Conservation (phyloP, 2,329 filamentous ascomycete genomes). For the Colletotrichum magnum region DNA sequence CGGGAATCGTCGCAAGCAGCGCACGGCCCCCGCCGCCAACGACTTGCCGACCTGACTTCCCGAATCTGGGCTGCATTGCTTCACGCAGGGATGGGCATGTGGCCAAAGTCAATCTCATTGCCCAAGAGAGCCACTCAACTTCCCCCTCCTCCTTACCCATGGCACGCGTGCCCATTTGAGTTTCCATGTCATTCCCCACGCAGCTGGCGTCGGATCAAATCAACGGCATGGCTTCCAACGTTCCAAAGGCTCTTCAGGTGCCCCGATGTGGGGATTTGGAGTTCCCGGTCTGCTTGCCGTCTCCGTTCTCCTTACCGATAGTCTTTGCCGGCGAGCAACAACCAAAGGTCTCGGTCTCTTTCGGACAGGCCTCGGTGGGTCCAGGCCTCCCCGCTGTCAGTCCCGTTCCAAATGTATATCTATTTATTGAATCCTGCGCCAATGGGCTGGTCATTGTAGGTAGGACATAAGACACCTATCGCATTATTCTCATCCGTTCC, state of each 20-base stretch:
- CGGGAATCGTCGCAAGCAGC: neutral
- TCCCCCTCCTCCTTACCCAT: neutral
- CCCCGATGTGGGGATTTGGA: constrained; percentile 32
- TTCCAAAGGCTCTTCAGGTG: neutral
- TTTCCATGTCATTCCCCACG: constrained; percentile 5
- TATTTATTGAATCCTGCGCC: constrained; percentile 13
- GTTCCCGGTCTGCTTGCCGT: constrained; percentile 37
- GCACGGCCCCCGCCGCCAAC: constrained; percentile 26
- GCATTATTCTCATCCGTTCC: neutral
- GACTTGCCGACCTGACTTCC: constrained; percentile 40
- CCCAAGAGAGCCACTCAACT: constrained; percentile 4
- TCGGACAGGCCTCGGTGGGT: constrained; percentile 22
- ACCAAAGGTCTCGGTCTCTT: constrained; percentile 19
- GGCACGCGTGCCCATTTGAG: constrained; percentile 3
- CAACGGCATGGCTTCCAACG: constrained; percentile 12
- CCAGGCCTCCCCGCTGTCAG: constrained; percentile 29
- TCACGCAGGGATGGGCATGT: constrained; percentile 26
- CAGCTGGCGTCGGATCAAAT: constrained; percentile 7
- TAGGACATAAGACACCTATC: constrained; percentile 7
- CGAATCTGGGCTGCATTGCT: constrained; percentile 27
- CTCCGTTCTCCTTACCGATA: constrained; percentile 30
- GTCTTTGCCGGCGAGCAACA: constrained; percentile 28
- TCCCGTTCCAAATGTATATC: constrained; percentile 15
- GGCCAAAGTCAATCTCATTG: constrained; percentile 14
- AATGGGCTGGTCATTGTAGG: constrained; percentile 17